Percentiles rank a stretch among this genome's conserved stretches.
Conservation (phyloP, 495 filamentous ascomycete species). For the Aspergillus coremiiformis region DNA sequence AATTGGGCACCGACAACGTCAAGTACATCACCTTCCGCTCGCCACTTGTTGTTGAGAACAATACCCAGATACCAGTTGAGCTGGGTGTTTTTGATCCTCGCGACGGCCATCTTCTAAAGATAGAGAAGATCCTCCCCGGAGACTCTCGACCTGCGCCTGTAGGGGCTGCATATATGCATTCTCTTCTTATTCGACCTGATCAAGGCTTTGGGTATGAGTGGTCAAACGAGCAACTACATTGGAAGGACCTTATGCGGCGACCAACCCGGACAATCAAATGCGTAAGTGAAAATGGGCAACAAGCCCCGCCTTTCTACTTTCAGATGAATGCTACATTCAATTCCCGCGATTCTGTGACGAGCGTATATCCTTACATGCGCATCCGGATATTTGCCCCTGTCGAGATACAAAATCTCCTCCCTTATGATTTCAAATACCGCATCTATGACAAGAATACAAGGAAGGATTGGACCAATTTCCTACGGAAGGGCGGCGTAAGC, state of each 20-base stretch:
- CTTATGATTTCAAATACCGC: constrained; percentile 97
- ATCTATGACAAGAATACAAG: constrained; percentile 97
- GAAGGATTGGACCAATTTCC: constrained; percentile 98
- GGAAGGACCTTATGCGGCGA: constrained; percentile 80
- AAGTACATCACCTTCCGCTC: constrained; percentile 97
- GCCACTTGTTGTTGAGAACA: constrained; percentile 93
- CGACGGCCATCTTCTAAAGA: constrained; percentile 87
- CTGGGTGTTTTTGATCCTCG: constrained; percentile 85
- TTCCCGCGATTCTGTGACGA: constrained; percentile 70
- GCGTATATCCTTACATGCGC: constrained; percentile 87
- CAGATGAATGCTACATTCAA: constrained; percentile 83
- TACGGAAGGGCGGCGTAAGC: constrained; percentile 90
- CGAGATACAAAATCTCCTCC: constrained; percentile 88
- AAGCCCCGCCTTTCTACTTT: constrained; percentile 85
- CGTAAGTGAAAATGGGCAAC: constrained; percentile 69
- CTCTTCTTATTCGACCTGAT: constrained; percentile 83
- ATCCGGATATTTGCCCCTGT: constrained; percentile 84
- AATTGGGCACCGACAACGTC: constrained; percentile 82
- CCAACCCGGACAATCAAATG: constrained; percentile 83
- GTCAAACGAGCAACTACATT: constrained; percentile 82
- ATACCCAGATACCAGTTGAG: constrained; percentile 93
- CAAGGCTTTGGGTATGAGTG: constrained; percentile 95
- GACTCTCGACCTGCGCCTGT: constrained; percentile 88
- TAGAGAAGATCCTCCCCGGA: constrained; percentile 93
- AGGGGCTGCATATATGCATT: constrained; percentile 85